Conservation (phyloP, 805 yeast genomes). For the Myxozyma geophila region DNA sequence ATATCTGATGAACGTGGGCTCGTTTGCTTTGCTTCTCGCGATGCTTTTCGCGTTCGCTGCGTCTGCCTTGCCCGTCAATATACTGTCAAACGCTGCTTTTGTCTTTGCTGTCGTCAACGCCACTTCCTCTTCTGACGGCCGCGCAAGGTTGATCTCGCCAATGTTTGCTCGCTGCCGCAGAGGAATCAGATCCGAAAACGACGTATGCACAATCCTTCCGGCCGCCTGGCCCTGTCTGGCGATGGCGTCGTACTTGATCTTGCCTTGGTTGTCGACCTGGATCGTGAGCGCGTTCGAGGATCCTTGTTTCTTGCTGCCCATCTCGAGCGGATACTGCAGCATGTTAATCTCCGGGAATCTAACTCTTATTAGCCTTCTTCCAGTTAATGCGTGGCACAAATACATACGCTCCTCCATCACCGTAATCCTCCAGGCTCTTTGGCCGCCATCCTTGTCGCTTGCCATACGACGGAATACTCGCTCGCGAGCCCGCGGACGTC, state of each 20-base stretch:
- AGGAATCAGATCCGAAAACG: constrained; percentile 65
- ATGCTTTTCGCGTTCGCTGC: constrained; percentile 49
- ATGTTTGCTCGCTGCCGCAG: constrained; percentile 54
- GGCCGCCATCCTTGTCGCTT: constrained; percentile 42
- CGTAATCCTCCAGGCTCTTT: constrained; percentile 39
- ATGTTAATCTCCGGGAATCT: constrained; percentile 44
- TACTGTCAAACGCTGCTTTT: constrained; percentile 55
- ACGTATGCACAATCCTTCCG: constrained; percentile 49
- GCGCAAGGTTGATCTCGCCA: constrained; percentile 49
- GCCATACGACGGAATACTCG: constrained; percentile 40
- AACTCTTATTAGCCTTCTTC: neutral
- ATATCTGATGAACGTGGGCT: constrained; percentile 53
- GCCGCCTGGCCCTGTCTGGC: constrained; percentile 45
- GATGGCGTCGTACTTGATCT: constrained; percentile 43
- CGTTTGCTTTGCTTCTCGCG: constrained; percentile 39
- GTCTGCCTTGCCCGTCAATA: constrained; percentile 49
- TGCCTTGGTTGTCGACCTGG: constrained; percentile 42
- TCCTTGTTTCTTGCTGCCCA: constrained; percentile 39
- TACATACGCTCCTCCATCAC: constrained; percentile 46
- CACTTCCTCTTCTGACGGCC: constrained; percentile 55
- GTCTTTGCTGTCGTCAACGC: constrained; percentile 60
- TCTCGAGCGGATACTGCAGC: constrained; percentile 44
- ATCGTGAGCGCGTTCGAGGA: constrained; percentile 42
- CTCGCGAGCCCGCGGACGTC: neutral
- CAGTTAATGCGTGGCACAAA: neutral